Base-by-base conservation (phyloP, 2,329 filamentous ascomycete genomes). In the Penicillium paneum region DNA sequence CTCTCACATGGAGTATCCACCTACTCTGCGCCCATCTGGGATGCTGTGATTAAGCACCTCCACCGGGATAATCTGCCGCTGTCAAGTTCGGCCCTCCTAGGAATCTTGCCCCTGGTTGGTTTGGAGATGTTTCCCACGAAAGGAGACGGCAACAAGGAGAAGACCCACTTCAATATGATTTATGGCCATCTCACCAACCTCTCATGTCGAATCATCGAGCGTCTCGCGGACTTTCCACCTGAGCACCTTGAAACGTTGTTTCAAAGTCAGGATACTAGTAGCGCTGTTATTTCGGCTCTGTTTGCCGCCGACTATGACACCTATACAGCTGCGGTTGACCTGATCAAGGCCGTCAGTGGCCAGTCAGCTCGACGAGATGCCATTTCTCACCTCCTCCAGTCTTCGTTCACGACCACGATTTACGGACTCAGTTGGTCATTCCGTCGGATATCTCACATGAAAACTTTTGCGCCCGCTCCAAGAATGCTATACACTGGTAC, bases 321-420 rank as follows among this genome's bases (percentile, higher is more conserved):
- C 32, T 91, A 90, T 57, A 87, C 92, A 68, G 88, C 90, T 15
- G 87, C 89, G 1, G 83, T 92, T 7, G 88, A 91, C 61, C 77
- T 97, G 28, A 82, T 97, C 60, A 96, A 96, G 72, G 85, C 85
- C 34, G 83, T 93, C 64, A 94, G 90, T 34, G 83, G 83, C 8
- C 85, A 95, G 70, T 81, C 81, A 49, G 81, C 79, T 56, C 78
- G 84, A 52, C 75, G 80, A 57, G 83, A 86, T 60, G 84, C 84
- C 15, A 74, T 88, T 13, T 80, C 80, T 41, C 79, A 86, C 63
- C 71, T 87, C n/a, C 67, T 87, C n/a, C 74, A 78, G 45, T 75
- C 76, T 0, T 82, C 81, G 58, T 84, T 83, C 59, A 75, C 74
- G 13, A 80, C 79, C n/a, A 81, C 80, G 4, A 73, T 88, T 54